phyloP scores from a whole-genome alignment of 2,329 filamentous ascomycete genomes.

The Pestalotiopsis sp. region DNA sequence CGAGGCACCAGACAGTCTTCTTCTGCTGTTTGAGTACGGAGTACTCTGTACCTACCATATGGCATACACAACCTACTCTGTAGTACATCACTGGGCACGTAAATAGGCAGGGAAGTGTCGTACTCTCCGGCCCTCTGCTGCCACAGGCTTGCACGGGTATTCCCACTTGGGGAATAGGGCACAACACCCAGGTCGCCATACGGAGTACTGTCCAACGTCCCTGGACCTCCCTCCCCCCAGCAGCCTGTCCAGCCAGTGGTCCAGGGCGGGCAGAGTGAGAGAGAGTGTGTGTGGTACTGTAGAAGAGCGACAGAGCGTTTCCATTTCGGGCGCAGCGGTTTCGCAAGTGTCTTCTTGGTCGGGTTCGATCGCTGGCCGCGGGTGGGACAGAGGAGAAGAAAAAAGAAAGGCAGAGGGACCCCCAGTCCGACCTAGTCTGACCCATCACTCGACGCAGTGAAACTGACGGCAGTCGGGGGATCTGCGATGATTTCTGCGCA shows the following conservation, averaged over 20 bases:
- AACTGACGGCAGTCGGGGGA: constrained; percentile 11
- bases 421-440: background rate
- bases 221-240: background rate
- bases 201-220: background rate
- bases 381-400: background rate
- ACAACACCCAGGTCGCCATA: background rate
- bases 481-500: background rate
- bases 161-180: background rate
- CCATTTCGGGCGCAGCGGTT: constrained; percentile 12
- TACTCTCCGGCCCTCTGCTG: background rate
- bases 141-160: background rate
- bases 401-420: background rate
- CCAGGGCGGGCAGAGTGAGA: background rate
- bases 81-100: no score
- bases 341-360: constrained; percentile 12
- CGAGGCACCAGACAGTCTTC: background rate
- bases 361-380: constrained; percentile 12
- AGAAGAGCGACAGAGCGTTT: background rate
- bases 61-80: no score
- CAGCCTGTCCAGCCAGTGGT: background rate
- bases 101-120: background rate
- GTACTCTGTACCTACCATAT: no score
- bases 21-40: background rate
- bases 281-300: background rate
- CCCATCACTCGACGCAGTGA: constrained; percentile 11